Conservation (phyloP, 2,329 filamentous ascomycete species). For the Fusarium sp. region DNA sequence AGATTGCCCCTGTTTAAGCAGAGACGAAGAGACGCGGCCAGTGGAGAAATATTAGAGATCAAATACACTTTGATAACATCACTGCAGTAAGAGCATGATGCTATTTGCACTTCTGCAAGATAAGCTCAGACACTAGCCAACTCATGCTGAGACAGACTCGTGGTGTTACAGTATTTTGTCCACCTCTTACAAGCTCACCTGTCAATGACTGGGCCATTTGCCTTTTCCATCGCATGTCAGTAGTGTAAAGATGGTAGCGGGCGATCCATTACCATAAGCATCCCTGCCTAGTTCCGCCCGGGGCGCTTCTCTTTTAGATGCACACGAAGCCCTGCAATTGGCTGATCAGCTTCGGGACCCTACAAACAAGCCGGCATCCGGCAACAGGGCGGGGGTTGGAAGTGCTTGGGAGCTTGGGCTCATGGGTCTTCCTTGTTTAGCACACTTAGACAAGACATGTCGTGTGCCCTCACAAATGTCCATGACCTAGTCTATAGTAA, state of each 20-base stretch:
- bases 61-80: conserved; percentile 3
- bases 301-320: conserved; percentile 15
- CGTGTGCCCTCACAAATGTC: conserved; percentile 24
- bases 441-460: conserved; percentile 30
- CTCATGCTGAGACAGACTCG: background rate
- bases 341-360: background rate
- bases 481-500: background rate
- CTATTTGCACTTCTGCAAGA: background rate
- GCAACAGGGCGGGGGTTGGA: conserved; percentile 15
- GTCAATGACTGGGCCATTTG: conserved; percentile 26
- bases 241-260: conserved; percentile 27
- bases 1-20: conserved; percentile 1
- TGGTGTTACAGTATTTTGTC: conserved; percentile 8
- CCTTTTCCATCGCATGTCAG: conserved; percentile 12
- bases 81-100: background rate
- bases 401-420: conserved; percentile 7
- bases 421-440: conserved; percentile 25
- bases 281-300: conserved; percentile 17
- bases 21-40: background rate
- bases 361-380: conserved; percentile 26
- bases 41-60: background rate
- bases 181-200: background rate
- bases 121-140: conserved; percentile 1
- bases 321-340: conserved; percentile 9
- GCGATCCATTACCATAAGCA: conserved; percentile 14